These are phyloP conservation scores for Epichloe gansuensis DNA, from an alignment of 2,329 filamentous ascomycete species.

Conservation along the genomic window DNA sequence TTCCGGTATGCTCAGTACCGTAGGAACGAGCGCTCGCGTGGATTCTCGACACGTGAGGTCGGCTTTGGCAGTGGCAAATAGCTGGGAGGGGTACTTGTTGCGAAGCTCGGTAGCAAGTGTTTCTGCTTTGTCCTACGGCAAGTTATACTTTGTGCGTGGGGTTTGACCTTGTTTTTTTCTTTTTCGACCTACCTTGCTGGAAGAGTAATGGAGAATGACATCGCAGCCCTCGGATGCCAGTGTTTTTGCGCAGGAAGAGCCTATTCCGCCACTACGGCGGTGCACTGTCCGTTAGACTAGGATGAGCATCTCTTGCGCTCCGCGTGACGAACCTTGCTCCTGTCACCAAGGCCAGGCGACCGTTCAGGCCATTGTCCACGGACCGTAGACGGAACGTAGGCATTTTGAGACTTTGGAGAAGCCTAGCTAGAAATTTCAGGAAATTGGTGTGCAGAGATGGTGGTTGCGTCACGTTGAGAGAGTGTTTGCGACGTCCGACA, in stretches of 20 bases:
- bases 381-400: not conserved
- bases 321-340: conserved; percentile 4
- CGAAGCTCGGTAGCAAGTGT: not conserved
- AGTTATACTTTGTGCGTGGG: not conserved
- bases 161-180: not conserved
- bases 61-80: conserved; percentile 3
- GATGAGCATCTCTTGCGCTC: not conserved
- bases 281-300: not conserved
- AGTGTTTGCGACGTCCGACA: not conserved
- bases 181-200: conserved; percentile 1
- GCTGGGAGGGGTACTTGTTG: conserved; percentile 1
- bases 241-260: conserved; percentile 4
- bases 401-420: not conserved
- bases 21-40: conserved; percentile 2
- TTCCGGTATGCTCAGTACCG: not conserved
- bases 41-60: conserved; percentile 5
- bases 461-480: not conserved
- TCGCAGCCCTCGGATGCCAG: conserved; percentile 6
- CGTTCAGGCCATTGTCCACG: conserved; percentile 1
- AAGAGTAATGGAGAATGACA: conserved; percentile 5
- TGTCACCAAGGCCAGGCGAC: conserved; percentile 5
- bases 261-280: conserved; percentile 4
- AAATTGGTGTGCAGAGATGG: not conserved
- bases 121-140: conserved; percentile 4
- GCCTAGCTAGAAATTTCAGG: not conserved